Conservation (phyloP, 2,329 filamentous ascomycete species). For the Beauveria varroae region DNA sequence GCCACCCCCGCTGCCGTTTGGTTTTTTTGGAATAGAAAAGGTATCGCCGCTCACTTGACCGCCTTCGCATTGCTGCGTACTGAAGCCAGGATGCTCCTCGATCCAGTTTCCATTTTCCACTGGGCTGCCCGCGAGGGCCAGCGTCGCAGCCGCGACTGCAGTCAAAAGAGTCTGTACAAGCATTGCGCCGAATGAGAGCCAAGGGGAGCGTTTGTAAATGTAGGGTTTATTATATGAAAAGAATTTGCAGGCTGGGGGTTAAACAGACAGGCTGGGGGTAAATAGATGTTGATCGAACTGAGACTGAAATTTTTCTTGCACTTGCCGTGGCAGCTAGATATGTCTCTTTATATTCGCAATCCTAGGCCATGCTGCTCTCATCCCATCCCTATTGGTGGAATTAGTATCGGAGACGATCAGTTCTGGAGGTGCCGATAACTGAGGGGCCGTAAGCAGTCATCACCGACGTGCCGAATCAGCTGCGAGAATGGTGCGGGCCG, state of each 20-base stretch:
- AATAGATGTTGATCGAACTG: not conserved
- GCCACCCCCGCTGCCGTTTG: not conserved
- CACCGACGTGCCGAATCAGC: not conserved
- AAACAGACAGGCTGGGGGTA: no score
- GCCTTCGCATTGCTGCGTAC: slow-evolving; percentile 4
- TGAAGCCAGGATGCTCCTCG: not conserved
- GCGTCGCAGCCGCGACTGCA: not conserved
- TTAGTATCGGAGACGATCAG: not conserved
- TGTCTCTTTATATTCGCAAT: not conserved
- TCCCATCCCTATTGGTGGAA: slow-evolving; percentile 3
- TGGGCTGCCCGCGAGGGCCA: not conserved
- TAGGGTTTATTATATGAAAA: not conserved
- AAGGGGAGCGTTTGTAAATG: not conserved
- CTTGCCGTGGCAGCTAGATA: not conserved
- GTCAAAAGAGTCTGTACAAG: not conserved
- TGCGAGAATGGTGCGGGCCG: not conserved
- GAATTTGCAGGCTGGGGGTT: no score
- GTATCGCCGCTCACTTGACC: slow-evolving; percentile 4
- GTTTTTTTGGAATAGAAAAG: not conserved
- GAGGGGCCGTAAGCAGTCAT: not conserved
- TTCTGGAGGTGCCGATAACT: not conserved
- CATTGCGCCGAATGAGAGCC: not conserved
- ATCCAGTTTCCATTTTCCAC: slow-evolving; percentile 9
- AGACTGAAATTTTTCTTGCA: not conserved
- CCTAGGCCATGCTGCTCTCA: not conserved